Percentiles rank a stretch among this genome's conserved stretches.
These are phyloP conservation scores for Aspergillus sclerotialis DNA, from an alignment of 2,329 filamentous ascomycete species.

Conservation along the genomic window DNA sequence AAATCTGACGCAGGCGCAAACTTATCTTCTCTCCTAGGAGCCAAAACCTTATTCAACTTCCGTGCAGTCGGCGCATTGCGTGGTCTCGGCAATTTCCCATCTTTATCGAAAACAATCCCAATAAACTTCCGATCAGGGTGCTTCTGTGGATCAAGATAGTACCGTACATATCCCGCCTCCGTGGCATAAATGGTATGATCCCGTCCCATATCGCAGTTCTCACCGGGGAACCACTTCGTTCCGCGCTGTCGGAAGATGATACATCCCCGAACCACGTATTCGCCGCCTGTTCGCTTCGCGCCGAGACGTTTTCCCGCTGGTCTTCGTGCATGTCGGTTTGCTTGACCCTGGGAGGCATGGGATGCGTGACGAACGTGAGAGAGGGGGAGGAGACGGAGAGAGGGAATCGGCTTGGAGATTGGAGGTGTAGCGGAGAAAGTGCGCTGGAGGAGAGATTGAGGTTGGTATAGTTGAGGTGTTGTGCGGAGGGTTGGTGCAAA, in stretches of 20 bases:
- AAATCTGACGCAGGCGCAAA: slow-evolving; percentile 16
- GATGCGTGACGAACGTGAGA: slow-evolving; percentile 53
- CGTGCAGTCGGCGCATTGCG: slow-evolving; percentile 66
- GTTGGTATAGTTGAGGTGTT: slow-evolving; percentile 17
- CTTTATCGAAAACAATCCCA: slow-evolving; percentile 79
- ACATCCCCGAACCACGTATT: slow-evolving; percentile 91
- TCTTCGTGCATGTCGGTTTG: slow-evolving; percentile 61
- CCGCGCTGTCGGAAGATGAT: slow-evolving; percentile 97
- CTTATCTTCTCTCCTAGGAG: slow-evolving; percentile 24
- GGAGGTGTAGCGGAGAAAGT: slow-evolving; percentile 19
- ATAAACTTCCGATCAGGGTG: slow-evolving; percentile 92
- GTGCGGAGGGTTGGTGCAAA: slow-evolving; percentile 25
- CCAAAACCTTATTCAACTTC: slow-evolving; percentile 64
- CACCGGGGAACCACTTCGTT: slow-evolving; percentile 88
- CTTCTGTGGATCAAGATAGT: slow-evolving; percentile 78
- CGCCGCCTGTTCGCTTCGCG: slow-evolving; percentile 86
- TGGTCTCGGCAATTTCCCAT: slow-evolving; percentile 71
- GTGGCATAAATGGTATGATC: slow-evolving; percentile 93
- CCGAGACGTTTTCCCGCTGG: slow-evolving; percentile 80
- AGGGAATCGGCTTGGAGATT: slow-evolving; percentile 18
- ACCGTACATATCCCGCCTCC: slow-evolving; percentile 84
- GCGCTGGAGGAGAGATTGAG: slow-evolving; percentile 22
- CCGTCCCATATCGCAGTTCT: slow-evolving; percentile 90
- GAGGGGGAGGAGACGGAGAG: slow-evolving; percentile 30
- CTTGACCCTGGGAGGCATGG: slow-evolving; percentile 58